Base-by-base conservation (phyloP, 192 early-diverging fungal genomes). In the Podila verticillata region DNA sequence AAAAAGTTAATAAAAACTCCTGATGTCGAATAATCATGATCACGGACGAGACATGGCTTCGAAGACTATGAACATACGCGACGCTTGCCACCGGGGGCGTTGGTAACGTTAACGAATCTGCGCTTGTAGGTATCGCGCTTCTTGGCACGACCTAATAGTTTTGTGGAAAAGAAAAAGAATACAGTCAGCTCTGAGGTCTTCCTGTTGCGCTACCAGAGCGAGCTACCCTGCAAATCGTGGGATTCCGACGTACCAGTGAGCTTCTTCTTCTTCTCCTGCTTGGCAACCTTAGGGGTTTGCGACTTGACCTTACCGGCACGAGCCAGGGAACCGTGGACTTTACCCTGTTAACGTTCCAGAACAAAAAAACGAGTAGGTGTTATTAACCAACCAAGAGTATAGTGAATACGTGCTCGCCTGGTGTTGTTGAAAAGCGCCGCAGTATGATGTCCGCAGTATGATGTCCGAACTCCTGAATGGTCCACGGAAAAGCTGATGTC, bases 221-320 rank as follows among this genome's bases (percentile, higher is more conserved):
- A n/a, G n/a, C n/a, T n/a, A n/a, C n/a, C n/a, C n/a, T n/a, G n/a
- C n/a, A n/a, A n/a, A n/a, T n/a, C n/a, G n/a, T n/a, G n/a, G n/a
- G n/a, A n/a, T 34, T 31, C 10, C 20, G 1, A 20, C 32, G 30
- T 48, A 75, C 77, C 92, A 73, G 86, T 85, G 82, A 85, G 84
- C 89, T 95, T 91, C 93, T 99, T 99, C 88, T 95, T 91, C 93
- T 98, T 96, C 84, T 97, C 96, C 84, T 96, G 92, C 91, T 94
- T 92, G 81, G 96, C 96, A 74, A 98, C 98, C 91, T 97, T 98
- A 82, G 98, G 96, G 81, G 93, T 95, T 89, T 98, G 97, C 74
- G 93, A 93, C 96, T 99, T 99, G 87, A 99, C 98, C 90, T 99
- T 99, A 93, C 98, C 98, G 90, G 98, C 98, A 98, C 98, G 97